phyloP scores from a whole-genome alignment of 169 alveolate genomes.

The Plasmodium blacklocki region DNA sequence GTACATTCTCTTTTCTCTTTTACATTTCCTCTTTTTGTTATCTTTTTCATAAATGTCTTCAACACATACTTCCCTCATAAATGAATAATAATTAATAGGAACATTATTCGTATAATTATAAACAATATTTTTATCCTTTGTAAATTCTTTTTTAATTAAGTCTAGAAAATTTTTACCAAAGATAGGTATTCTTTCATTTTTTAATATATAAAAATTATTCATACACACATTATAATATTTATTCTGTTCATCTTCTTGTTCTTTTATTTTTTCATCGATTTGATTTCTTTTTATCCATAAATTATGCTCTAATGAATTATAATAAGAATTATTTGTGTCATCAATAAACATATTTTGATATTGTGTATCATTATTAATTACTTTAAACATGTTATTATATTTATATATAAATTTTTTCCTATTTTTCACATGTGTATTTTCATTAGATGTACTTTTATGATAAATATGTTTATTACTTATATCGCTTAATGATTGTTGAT shows the following conservation, averaged over 20 bases:
- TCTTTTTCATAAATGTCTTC: neutral
- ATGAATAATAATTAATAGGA: neutral
- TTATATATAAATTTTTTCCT: slow-evolving; percentile 15
- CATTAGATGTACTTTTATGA: neutral
- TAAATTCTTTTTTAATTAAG: slow-evolving; percentile 24
- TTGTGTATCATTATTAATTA: slow-evolving; percentile 42
- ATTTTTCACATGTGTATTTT: neutral
- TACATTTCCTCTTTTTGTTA: neutral
- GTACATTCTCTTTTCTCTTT: neutral
- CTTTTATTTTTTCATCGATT: neutral
- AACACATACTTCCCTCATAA: neutral
- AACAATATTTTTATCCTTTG: slow-evolving; percentile 17
- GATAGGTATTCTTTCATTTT: slow-evolving; percentile 16
- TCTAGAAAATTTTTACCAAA: slow-evolving; percentile 35
- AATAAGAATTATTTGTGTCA: slow-evolving; percentile 19
- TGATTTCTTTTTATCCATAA: slow-evolving; percentile 40
- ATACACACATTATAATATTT: neutral
- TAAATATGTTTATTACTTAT: neutral
- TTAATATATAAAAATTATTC: slow-evolving; percentile 2
- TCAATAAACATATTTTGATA: slow-evolving; percentile 30
- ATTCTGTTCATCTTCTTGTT: slow-evolving; percentile 5
- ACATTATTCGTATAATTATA: slow-evolving; percentile 21
- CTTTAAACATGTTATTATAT: slow-evolving; percentile 18
- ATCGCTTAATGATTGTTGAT: neutral
- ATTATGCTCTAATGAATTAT: slow-evolving; percentile 50